These are phyloP conservation scores for Colletotrichum cereale DNA, from an alignment of 2,329 filamentous ascomycete species.

Conservation along the genomic window DNA sequence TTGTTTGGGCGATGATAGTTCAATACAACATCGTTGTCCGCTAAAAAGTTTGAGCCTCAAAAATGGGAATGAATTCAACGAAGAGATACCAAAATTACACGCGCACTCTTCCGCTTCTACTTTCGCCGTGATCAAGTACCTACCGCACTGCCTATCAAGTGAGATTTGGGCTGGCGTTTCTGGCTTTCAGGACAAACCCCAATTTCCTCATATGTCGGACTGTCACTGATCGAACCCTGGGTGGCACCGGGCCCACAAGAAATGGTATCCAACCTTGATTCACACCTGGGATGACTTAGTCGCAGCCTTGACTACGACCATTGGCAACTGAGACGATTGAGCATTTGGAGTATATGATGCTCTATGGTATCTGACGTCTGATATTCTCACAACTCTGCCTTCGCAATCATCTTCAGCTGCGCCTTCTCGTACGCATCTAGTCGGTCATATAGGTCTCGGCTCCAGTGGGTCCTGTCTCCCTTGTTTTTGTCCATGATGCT, in stretches of 20 bases:
- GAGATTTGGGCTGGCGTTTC: too few relatives aligned
- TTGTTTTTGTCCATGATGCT: slow-evolving; percentile 33
- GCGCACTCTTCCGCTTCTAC: neutral
- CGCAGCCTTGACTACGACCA: neutral
- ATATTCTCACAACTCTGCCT: slow-evolving; percentile 48
- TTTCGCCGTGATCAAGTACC: neutral
- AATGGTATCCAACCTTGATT: neutral
- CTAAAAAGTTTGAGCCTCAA: slow-evolving; percentile 40
- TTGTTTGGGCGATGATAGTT: slow-evolving; percentile 43
- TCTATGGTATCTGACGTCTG: slow-evolving; percentile 3
- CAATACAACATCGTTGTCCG: slow-evolving; percentile 45
- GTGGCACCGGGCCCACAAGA: neutral
- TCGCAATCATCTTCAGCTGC: slow-evolving; percentile 37
- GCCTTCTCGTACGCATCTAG: slow-evolving; percentile 36
- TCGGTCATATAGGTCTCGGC: slow-evolving; percentile 31
- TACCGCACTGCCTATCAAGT: fast-evolving
- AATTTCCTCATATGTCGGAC: neutral
- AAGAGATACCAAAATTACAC: slow-evolving; percentile 37
- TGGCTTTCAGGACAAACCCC: neutral
- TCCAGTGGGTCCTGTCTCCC: slow-evolving; percentile 39
- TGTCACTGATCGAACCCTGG: slow-evolving; percentile 7
- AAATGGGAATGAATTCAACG: slow-evolving; percentile 40
- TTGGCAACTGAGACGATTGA: neutral
- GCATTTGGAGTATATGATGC: slow-evolving; percentile 21
- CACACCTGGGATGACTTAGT: neutral